Percentiles rank a stretch among this genome's conserved stretches.
Conservation (phyloP, 192 early-diverging fungal species). For the Phycomyces nitens region DNA sequence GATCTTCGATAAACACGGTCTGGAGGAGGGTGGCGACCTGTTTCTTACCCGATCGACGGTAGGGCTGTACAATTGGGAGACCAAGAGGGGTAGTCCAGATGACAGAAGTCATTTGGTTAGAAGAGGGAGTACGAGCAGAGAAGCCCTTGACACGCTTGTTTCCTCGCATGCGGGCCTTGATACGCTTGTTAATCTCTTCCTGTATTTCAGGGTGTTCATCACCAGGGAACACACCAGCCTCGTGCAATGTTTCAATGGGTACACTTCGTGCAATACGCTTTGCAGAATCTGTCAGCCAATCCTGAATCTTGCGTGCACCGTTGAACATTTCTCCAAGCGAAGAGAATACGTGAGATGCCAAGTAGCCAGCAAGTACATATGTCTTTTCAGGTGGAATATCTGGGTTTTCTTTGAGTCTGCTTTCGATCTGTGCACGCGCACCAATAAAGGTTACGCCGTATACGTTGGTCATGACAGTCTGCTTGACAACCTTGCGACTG, state of each 20-base stretch:
- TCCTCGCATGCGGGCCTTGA: neutral
- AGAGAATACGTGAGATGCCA: conserved; percentile 80
- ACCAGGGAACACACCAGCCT: conserved; percentile 26
- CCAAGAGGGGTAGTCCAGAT: conserved; percentile 96
- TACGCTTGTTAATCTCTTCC: conserved; percentile 23
- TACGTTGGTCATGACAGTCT: conserved; percentile 99
- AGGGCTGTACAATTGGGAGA: conserved; percentile 95
- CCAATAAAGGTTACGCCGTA: conserved; percentile 98
- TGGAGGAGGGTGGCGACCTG: conserved; percentile 78
- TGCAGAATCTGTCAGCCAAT: conserved; percentile 90
- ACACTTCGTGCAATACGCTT: conserved; percentile 79
- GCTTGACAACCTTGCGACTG: conserved; percentile 94
- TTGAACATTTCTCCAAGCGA: conserved; percentile 87
- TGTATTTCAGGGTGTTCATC: conserved; percentile 22
- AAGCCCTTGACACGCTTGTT: conserved; percentile 19
- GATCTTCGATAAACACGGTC: conserved; percentile 70
- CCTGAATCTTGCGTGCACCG: conserved; percentile 86
- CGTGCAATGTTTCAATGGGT: conserved; percentile 42
- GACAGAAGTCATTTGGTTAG: conserved; percentile 82
- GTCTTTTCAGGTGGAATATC: conserved; percentile 67
- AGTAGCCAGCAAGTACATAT: conserved; percentile 60
- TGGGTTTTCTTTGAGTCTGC: conserved; percentile 75
- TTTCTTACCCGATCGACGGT: conserved; percentile 68
- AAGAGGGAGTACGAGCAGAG: conserved; percentile 33
- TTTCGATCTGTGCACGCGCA: conserved; percentile 81